phyloP scores from a whole-genome alignment of 495 filamentous ascomycete genomes.

The Aspergillus conjunctus region DNA sequence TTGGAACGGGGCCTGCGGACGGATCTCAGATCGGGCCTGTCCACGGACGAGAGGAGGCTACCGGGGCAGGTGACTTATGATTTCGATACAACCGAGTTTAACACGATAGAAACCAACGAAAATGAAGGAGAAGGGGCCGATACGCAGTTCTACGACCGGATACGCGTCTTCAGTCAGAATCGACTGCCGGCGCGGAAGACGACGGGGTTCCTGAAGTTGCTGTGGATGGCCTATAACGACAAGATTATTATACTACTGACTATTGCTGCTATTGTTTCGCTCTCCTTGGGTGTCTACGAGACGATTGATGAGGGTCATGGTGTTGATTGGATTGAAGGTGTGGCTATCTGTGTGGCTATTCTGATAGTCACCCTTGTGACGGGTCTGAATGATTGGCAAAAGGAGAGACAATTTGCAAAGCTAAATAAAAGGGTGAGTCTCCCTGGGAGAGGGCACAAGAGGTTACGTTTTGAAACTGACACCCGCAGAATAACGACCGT shows the following conservation, averaged over 20 bases:
- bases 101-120: constrained; percentile 20
- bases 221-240: constrained; percentile 88
- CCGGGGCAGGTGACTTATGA: constrained; percentile 61
- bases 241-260: constrained; percentile 78
- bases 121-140: constrained; percentile 18
- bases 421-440: constrained; percentile 65
- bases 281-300: constrained; percentile 74
- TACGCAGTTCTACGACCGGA: constrained; percentile 61
- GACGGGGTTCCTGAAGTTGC: constrained; percentile 68
- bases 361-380: constrained; percentile 74
- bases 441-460: too few species aligned
- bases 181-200: constrained; percentile 72
- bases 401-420: constrained; percentile 77
- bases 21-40: constrained; percentile 64
- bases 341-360: constrained; percentile 77
- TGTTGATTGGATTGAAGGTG: constrained; percentile 79
- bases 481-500: constrained; percentile 68
- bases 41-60: constrained; percentile 63
- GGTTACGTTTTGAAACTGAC: constrained; percentile 11
- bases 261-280: constrained; percentile 69
- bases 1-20: constrained; percentile 69
- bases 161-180: constrained; percentile 74
- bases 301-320: constrained; percentile 44
- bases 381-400: constrained; percentile 76
- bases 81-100: constrained; percentile 49